These are phyloP conservation scores for Neurospora sp. DNA, from an alignment of 495 filamentous ascomycete genomes.

Conservation along the genomic window DNA sequence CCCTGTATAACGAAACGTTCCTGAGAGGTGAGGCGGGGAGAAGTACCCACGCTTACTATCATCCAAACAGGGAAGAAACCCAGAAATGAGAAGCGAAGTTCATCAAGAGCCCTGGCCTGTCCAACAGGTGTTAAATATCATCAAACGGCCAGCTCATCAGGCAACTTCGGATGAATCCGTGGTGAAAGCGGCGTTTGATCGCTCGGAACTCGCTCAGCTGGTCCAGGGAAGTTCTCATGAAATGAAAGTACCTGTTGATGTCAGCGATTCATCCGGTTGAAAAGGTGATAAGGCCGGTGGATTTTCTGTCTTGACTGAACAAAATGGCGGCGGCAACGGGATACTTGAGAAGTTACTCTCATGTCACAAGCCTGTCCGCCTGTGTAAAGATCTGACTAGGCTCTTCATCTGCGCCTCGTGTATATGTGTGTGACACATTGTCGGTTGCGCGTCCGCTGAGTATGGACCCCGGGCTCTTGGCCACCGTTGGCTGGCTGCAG, in stretches of 20 bases:
- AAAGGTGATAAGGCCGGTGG: not conserved
- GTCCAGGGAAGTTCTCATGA: not conserved
- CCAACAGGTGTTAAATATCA: not conserved
- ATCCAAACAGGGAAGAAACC: not conserved
- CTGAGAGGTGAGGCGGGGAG: not conserved
- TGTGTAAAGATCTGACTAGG: not conserved
- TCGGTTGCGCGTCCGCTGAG: not conserved
- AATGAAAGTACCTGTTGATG: not conserved
- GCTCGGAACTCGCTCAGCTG: not conserved
- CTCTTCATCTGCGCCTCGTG: not conserved
- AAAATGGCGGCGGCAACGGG: not conserved
- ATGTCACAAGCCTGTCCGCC: not conserved
- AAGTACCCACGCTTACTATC: not conserved
- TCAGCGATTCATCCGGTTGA: not conserved
- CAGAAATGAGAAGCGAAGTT: not conserved
- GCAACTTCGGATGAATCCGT: not conserved
- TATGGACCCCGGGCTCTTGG: not conserved
- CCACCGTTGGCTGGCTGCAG: not conserved
- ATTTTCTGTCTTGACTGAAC: not conserved
- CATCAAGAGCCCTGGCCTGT: not conserved
- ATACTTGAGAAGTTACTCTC: not conserved
- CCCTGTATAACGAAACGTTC: not conserved
- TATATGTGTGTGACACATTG: not conserved
- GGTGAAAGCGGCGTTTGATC: not conserved
- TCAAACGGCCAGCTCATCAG: not conserved